Evolutionary conservation across 768 basidiomycete species (phyloP), one percentile per base, ranked within the genome.

Genomic region (Termitomyces sp.): DNA sequence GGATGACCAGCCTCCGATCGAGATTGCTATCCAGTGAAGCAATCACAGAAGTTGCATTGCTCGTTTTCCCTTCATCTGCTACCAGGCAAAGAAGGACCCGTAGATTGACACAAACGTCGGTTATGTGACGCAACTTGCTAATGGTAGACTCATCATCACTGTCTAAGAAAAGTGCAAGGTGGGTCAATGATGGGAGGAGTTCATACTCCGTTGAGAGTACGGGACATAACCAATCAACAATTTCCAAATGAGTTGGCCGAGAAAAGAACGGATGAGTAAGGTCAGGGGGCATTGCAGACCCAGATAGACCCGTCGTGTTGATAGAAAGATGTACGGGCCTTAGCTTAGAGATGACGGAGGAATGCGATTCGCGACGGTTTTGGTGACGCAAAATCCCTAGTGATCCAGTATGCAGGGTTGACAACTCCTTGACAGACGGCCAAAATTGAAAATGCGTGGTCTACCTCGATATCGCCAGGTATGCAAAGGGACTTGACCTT

Each of bases 401-500:
- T 45, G 35, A 68, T 66, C 67, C 66, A 68, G 28, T 65, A 62
- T 0, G 66, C 66, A 26, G 67, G 60, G 55, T 68, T 67, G 30
- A 65, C 53, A 5, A 67, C 63, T 30, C 68, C 67, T 54, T 64
- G 66, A 52, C 66, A 68, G 40, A 58, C 65, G 40, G 58, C 53
- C 20, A 69, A 60, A 24, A 67, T 61, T 10, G 59, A 63, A 22
- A 58, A 43, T 14, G 66, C 63, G 30, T 50, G 60, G 13, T 52
- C 26, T n/a, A 43, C 50, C 7, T 55, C 41, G 28, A 68, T 65
- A 53, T 68, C 65, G 26, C 62, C 63, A 20, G 66, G 67, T 32
- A 67, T 64, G 50, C 68, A 68, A 5, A 70, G 61, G 6, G 66
- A 68, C 40, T 67, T 68, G 51, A 70, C 68, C 30, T 56, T 56